Evolutionary conservation across 2,329 filamentous ascomycete genomes (phyloP).

Genomic region (Sclerotiophoma versabilis): DNA sequence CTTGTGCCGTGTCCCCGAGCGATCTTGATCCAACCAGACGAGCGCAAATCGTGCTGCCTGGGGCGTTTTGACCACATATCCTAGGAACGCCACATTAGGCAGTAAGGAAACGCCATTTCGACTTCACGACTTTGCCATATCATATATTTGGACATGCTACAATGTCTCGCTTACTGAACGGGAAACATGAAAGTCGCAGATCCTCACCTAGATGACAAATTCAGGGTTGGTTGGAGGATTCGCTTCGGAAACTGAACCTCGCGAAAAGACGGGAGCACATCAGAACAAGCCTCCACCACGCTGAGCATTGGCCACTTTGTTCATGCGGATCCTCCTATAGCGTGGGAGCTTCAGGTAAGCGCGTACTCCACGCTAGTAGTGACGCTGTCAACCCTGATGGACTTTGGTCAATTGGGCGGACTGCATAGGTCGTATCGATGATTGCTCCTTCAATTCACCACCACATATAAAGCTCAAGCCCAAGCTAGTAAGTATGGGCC

Average conservation of each 20-base stretch:
- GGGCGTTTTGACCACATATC: conserved; percentile 25
- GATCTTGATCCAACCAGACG: conserved; percentile 34
- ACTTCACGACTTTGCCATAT: conserved; percentile 6
- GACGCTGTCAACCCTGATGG: conserved; percentile 26
- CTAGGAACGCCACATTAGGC: conserved; percentile 12
- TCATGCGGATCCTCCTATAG: conserved; percentile 33
- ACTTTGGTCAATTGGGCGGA: conserved; percentile 17
- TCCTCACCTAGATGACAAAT: conserved; percentile 3
- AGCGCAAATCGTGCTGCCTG: conserved; percentile 43
- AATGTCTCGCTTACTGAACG: neutral
- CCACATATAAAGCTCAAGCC: conserved; percentile 36
- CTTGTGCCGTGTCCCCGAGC: conserved; percentile 26
- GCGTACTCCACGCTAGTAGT: conserved; percentile 31
- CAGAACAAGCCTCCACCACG: conserved; percentile 26
- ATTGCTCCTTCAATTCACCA: conserved; percentile 12
- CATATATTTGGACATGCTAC: conserved; percentile 6
- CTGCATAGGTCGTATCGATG: conserved; percentile 18
- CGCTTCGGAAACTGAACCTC: conserved; percentile 15
- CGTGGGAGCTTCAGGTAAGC: conserved; percentile 29
- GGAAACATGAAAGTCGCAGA: conserved; percentile 12
- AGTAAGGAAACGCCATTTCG: conserved; percentile 20
- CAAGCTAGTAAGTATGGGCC: conserved; percentile 22
- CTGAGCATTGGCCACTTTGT: conserved; percentile 24
- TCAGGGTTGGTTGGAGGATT: conserved; percentile 1
- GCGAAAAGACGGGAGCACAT: conserved; percentile 29